A percentile compares a stretch with the other conserved stretches of the same genome.
Conservation (phyloP, 148 eudicot species). For the Pouteria glomerata region DNA sequence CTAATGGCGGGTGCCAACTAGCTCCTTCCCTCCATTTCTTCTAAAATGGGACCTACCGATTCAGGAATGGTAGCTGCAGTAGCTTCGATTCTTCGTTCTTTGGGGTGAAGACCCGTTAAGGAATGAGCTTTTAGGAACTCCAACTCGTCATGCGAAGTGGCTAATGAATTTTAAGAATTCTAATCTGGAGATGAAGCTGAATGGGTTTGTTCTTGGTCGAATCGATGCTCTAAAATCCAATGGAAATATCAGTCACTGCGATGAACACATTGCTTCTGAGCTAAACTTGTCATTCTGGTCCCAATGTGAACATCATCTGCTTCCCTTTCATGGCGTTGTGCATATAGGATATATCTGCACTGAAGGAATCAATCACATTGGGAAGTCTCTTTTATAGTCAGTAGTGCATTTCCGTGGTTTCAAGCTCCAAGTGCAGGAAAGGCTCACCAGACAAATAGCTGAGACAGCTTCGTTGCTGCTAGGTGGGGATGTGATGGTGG, state of each 20-base stretch:
- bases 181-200: conserved; percentile 57
- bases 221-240: conserved; percentile 25
- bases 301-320: conserved; percentile 91
- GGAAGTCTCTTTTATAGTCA: conserved; percentile 54
- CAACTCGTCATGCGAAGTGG: conserved; percentile 69
- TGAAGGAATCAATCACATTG: conserved; percentile 31
- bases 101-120: conserved; percentile 87
- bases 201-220: conserved; percentile 31
- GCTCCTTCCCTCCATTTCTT: too few species aligned
- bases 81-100: conserved; percentile 45
- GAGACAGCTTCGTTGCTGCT: conserved; percentile 65
- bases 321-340: conserved; percentile 89
- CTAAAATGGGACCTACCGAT: conserved; percentile 24
- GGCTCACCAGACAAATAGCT: conserved; percentile 87
- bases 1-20: too few species aligned
- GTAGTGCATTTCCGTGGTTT: conserved; percentile 82
- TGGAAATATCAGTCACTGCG: conserved; percentile 15
- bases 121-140: conserved; percentile 70
- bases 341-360: conserved; percentile 61
- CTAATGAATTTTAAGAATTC: conserved; percentile 57
- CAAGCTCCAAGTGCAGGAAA: conserved; percentile 94
- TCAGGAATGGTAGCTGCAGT: conserved; percentile 58
- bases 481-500: conserved; percentile 81
- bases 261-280: conserved; percentile 35
- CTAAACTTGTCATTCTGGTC: conserved; percentile 77